Evolutionary conservation across 1,284 basidiomycete genomes (phyloP), one percentile per base, ranked within the genome.

Genomic region (Cystobasidiaceae sp.): DNA sequence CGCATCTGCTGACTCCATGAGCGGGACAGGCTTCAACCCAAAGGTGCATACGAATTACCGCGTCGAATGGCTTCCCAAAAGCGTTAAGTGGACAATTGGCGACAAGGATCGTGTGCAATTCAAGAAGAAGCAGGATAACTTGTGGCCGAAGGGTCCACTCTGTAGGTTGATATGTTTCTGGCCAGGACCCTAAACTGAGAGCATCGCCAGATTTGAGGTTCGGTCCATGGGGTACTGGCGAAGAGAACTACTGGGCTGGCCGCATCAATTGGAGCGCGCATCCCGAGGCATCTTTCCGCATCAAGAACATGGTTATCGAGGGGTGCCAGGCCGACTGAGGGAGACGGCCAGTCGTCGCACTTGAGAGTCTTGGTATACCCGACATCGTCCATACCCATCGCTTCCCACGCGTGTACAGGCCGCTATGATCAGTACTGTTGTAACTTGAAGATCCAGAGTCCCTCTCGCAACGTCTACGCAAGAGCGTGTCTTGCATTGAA

Each of bases 171-270:
- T 3, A 2, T 15, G 15, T 15, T 21, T 15, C 11, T 46, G 2
- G 44, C 11, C 13, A 46, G n/a, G 37, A 11, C 37, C 37, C 37
- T 39, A n/a, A n/a, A n/a, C n/a, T n/a, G n/a, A n/a, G n/a, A n/a
- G n/a, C n/a, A n/a, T n/a, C n/a, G n/a, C n/a, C n/a, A n/a, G n/a
- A n/a, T n/a, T n/a, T n/a, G n/a, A n/a, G n/a, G n/a, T n/a, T 54
- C 21, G 59, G 59, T n/a, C 48, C 39, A 11, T 62, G 59, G 59
- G 33, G 34, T 25, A 61, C 46, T 15, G 17, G 13, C 19, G 27
- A 11, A 13, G 19, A 25, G 27, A 27, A 27, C 11, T 15, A 43
- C 28, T 55, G 60, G 60, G 51, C 60, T 41, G 60, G 60, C 6
- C 15, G 7, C 17, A 6, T 54, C 9, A 39, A 63, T 28, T 63